Evolutionary conservation across 2,329 filamentous ascomycete species (phyloP), one percentile per base, ranked within the genome.

Genomic region (Aspergillus bombycis): DNA sequence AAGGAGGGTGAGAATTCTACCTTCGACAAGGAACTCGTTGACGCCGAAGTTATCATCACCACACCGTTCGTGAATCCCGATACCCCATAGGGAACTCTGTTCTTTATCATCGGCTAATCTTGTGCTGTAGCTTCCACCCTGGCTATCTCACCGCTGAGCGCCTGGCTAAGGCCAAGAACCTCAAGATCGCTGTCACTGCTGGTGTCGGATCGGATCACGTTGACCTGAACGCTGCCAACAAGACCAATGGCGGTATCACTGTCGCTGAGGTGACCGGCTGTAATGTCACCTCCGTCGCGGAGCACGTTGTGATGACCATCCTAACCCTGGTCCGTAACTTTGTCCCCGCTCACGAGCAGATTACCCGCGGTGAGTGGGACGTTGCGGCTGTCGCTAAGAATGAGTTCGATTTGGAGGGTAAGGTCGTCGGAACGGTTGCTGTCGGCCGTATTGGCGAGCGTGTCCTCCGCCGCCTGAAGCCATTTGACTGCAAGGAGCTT

Each of bases 291-390:
- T 98, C 95, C 58, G 95, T 99, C 68, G 95, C 95, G 65, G 95
- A 99, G 88, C 95, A 99, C 84, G 95, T 99, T 73, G 83, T 99
- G 83, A 98, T 99, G 95, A 99, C 95, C 80, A 98, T 98, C 82
- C 91, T 99, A 58, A 82, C 90, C 69, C 90, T 99, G 60, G 90
- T 98, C 80, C 94, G 95, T 84, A 99, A 99, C 90, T 99, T 97
- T 77, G 93, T 97, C 60, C 95, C 95, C 70, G 94, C 95, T 60
- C 95, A 98, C 84, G 94, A 98, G 86, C 89, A 93, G 86, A 91
- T 99, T 76, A 86, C 89, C 80, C 82, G 83, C 64, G 95, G 95
- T 68, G 92, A 97, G 66, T 99, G 95, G 95, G 86, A 99, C 78
- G 95, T 99, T 58, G 95, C 95, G 65, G 94, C 87, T 60, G 94